Evolutionary conservation across 108 stramenopile species (phyloP).

Genomic region (Discostella stelligeroides): DNA sequence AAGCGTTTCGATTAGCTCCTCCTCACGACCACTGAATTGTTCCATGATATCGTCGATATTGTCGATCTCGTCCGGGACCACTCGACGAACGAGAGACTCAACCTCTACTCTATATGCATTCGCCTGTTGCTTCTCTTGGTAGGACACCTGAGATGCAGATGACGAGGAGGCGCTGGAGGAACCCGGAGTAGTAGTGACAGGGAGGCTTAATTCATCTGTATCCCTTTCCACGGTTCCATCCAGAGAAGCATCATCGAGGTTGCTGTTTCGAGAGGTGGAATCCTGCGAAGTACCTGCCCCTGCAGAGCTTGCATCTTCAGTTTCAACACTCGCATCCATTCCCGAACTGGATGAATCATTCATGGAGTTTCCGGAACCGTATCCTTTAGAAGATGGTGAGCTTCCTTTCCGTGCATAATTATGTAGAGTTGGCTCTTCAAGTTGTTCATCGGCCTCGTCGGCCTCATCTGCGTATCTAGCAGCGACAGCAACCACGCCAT

Average conservation of each 20-base stretch:
- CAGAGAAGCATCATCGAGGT: background rate
- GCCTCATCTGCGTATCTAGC: conserved; percentile 48
- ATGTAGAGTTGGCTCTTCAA: background rate
- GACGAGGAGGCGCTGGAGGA: too few species aligned
- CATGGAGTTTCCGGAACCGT: background rate
- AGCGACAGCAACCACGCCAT: conserved; percentile 51
- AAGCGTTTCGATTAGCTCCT: conserved; percentile 85
- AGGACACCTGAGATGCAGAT: too few species aligned
- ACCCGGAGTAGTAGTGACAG: too few species aligned
- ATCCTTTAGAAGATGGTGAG: background rate
- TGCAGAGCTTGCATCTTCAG: conserved; percentile 29
- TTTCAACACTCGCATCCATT: conserved; percentile 30
- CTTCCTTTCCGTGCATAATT: background rate
- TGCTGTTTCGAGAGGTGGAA: background rate
- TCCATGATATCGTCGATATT: conserved; percentile 90
- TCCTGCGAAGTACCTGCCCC: background rate
- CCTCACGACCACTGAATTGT: conserved; percentile 88
- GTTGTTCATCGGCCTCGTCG: conserved; percentile 7
- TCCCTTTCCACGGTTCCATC: too few species aligned
- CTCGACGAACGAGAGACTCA: conserved; percentile 70
- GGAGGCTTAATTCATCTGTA: too few species aligned
- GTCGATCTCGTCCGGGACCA: conserved; percentile 87
- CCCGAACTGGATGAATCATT: background rate
- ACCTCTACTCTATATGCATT: conserved; percentile 69
- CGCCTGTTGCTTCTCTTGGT: conserved; percentile 29